phyloP scores from a whole-genome alignment of 192 early-diverging fungal genomes.

The Ambispora gerdemannii region DNA sequence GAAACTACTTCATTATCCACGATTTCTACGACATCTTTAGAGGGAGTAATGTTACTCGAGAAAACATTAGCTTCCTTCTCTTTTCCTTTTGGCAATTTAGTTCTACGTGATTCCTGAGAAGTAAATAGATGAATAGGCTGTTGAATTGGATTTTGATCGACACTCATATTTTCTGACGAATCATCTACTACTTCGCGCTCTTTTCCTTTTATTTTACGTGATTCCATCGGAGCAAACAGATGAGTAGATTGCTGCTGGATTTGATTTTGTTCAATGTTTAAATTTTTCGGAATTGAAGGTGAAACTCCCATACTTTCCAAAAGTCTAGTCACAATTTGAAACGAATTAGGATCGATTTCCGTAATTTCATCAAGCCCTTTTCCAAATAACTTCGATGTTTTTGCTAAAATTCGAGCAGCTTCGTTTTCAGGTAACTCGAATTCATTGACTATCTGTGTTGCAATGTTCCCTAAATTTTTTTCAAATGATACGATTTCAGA shows the following conservation, averaged over 20 bases:
- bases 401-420: neutral
- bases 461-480: neutral
- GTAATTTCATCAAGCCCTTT: neutral
- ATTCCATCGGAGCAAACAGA: neutral
- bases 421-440: neutral
- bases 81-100: neutral
- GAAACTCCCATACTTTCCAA: neutral
- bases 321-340: neutral
- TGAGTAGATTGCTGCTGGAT: neutral
- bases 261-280: neutral
- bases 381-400: conserved; percentile 1
- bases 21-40: neutral
- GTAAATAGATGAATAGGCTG: neutral
- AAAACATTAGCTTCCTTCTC: no score
- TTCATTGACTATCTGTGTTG: neutral
- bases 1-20: neutral
- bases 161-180: no score
- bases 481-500: neutral
- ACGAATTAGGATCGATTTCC: neutral
- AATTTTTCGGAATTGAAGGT: neutral
- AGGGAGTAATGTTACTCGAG: no score
- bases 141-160: neutral
- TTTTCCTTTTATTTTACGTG: neutral
- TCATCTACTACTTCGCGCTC: no score
- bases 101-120: neutral